Conservation (phyloP, 371 early-diverging fungal species). For the Blakeslea trispora region DNA sequence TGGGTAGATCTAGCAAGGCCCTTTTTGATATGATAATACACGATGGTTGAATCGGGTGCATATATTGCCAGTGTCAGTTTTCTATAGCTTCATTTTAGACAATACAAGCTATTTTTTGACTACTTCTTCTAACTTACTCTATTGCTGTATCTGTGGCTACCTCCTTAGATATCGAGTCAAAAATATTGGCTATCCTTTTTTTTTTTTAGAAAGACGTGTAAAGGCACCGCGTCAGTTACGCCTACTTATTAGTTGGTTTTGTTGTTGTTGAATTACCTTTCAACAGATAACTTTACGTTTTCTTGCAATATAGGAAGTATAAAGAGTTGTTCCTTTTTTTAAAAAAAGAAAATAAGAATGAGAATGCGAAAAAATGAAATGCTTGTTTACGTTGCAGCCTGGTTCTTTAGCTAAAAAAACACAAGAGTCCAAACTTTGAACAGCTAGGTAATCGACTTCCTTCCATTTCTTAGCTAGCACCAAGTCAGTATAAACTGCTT, state of each 20-base stretch:
- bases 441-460: conserved; percentile 16
- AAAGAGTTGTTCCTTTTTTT: conserved; percentile 1
- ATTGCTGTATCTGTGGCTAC: background rate
- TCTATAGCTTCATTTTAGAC: conserved; percentile 5
- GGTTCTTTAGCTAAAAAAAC: conserved; percentile 30
- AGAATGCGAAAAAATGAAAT: background rate
- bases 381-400: conserved; percentile 5
- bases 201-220: no score
- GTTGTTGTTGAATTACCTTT: conserved; percentile 13
- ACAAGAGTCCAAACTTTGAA: conserved; percentile 16
- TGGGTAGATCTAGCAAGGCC: conserved; percentile 31
- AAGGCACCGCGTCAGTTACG: no score
- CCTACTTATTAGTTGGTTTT: no score
- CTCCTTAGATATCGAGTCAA: conserved; percentile 12
- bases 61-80: conserved; percentile 47
- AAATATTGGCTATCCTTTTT: conserved; percentile 19
- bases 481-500: conserved; percentile 16
- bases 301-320: conserved; percentile 25
- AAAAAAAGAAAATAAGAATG: background rate
- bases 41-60: conserved; percentile 46
- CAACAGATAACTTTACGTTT: conserved; percentile 9
- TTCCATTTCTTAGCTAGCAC: conserved; percentile 35
- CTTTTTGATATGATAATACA: conserved; percentile 45
- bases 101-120: conserved; percentile 2
- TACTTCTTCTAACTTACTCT: conserved; percentile 9